phyloP scores from a whole-genome alignment of 441 rosid species.

The Populus hybrid region DNA sequence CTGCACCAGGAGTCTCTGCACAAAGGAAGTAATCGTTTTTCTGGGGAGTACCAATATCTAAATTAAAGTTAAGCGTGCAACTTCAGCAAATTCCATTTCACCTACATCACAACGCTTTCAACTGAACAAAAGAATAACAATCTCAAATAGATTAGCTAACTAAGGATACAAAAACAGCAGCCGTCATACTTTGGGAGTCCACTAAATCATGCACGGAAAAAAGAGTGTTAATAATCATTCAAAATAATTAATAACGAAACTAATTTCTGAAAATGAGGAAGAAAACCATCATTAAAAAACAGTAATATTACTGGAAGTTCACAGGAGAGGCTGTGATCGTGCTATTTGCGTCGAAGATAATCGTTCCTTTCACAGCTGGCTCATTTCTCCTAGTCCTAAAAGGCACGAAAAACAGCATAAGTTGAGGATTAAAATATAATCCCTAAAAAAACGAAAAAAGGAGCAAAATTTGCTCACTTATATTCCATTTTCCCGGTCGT shows the following conservation, averaged over 20 bases:
- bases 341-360: constrained; percentile 82
- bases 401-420: constrained; percentile 9
- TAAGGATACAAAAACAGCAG: constrained; percentile 96
- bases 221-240: constrained; percentile 8
- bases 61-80: constrained; percentile 33
- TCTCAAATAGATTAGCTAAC: constrained; percentile 7
- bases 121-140: constrained; percentile 6
- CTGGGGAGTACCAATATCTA: constrained; percentile 95
- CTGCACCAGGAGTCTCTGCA: constrained; percentile 95
- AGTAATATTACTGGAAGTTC: constrained; percentile 77
- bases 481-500: constrained; percentile 96
- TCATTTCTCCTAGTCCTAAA: constrained; percentile 84
- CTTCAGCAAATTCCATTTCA: neutral
- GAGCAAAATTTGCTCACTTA: constrained; percentile 44
- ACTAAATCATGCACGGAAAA: constrained; percentile 42
- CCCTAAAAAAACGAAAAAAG: neutral
- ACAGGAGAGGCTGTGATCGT: constrained; percentile 84
- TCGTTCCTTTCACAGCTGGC: constrained; percentile 79
- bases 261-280: neutral
- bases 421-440: neutral
- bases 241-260: neutral
- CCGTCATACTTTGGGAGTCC: constrained; percentile 96
- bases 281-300: neutral
- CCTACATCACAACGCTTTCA: constrained; percentile 5
- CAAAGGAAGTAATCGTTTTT: constrained; percentile 91